Percentiles rank a stretch among this genome's conserved stretches.
Conservation (phyloP, 495 filamentous ascomycete species). For the Apodospora peruviana region DNA sequence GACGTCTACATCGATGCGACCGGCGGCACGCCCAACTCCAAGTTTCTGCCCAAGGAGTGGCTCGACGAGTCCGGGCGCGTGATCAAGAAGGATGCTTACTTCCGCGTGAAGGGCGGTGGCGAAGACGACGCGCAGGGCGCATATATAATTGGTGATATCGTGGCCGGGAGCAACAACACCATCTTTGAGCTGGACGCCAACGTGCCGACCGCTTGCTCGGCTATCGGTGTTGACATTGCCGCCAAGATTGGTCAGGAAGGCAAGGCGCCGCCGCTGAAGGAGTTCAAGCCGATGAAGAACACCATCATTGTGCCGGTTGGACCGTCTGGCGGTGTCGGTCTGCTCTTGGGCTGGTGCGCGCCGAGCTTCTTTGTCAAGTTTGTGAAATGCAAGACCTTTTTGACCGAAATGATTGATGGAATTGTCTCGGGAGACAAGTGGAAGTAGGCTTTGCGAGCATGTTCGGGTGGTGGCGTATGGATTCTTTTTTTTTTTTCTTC, state of each 20-base stretch:
- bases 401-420: slow-evolving; percentile 10
- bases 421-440: not conserved
- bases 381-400: slow-evolving; percentile 53
- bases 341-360: slow-evolving; percentile 40
- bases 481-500: not conserved
- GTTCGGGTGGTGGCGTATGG: not conserved
- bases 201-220: not conserved
- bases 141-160: slow-evolving; percentile 4
- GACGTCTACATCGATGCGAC: slow-evolving; percentile 52
- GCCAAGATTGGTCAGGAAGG: not conserved
- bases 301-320: slow-evolving; percentile 49
- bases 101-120: not conserved
- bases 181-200: not conserved
- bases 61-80: not conserved
- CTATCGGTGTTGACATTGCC: not conserved
- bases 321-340: slow-evolving; percentile 45
- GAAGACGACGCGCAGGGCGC: not conserved
- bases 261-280: slow-evolving; percentile 1
- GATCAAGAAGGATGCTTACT: not conserved
- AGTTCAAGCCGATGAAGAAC: slow-evolving; percentile 33
- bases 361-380: slow-evolving; percentile 49
- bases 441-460: not conserved
- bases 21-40: slow-evolving; percentile 44
- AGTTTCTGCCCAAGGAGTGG: slow-evolving; percentile 40
- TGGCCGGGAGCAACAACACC: slow-evolving; percentile 2